Evolutionary conservation across 768 basidiomycete species (phyloP), one percentile per base, ranked within the genome.

Genomic region (Trametes villosa): DNA sequence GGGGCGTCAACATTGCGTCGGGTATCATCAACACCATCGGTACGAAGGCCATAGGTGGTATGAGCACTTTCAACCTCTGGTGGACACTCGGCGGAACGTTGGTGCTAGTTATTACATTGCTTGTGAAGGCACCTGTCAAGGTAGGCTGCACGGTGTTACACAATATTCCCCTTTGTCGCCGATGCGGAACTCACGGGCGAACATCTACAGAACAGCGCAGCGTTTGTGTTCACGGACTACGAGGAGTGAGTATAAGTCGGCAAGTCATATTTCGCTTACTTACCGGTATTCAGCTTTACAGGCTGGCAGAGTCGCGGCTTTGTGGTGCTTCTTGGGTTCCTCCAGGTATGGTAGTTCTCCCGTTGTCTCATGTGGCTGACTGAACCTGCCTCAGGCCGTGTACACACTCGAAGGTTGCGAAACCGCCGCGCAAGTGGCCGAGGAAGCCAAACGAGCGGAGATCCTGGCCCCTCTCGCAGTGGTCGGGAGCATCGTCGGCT

Each of bases 381-480:
- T 59, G 27, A 40, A 47, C 27, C 1, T 51, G n/a, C 5, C 20
- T 20, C 46, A 81, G 78, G 82, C 83, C 7, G 84, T 85, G 13
- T 85, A 85, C 63, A 84, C 84, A 2, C 76, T 85, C 27, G 84
- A 84, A 71, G 84, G 84, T 24, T 85, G 83, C 67, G 84, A 85
- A 67, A 86, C 84, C 5, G 83, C 84, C 40, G 84, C 85, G n/a
- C 84, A 86, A 66, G 79, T 86, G 8, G 84, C 84, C 6, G 84
- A 86, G 69, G 84, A 86, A 68, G 83, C 83, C 31, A 74, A 78
- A 48, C 79, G 80, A 20, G 84, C 84, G 0, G 82, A 83, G 55
- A 60, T 82, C 49, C 80, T 86, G n/a, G 82, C 84, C 1, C 84
- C 84, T 9, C 72, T 84, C 31, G 84, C 82, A 7, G 78, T 86